These are phyloP conservation scores for Cryptococcus neoformans DNA, from an alignment of 1,284 basidiomycete genomes.

Conservation along the genomic window DNA sequence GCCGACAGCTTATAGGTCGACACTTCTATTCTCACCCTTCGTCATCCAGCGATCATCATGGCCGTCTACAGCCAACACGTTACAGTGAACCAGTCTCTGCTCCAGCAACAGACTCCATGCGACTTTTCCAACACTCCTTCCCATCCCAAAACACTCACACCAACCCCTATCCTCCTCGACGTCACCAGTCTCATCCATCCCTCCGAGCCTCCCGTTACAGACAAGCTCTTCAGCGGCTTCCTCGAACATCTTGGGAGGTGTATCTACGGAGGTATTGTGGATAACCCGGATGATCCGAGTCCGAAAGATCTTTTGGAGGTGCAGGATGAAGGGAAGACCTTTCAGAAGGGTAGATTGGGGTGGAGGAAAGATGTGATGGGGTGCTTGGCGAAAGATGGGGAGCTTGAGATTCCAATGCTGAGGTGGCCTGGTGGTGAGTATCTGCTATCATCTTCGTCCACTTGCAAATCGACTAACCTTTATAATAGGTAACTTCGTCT, in stretches of 20 bases:
- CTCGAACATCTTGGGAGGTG: slow-evolving; percentile 61
- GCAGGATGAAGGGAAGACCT: slow-evolving; percentile 29
- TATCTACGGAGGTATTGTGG: slow-evolving; percentile 61
- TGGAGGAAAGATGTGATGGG: slow-evolving; percentile 61
- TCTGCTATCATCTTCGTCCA: not conserved
- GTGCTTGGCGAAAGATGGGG: slow-evolving; percentile 53
- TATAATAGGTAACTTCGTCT: slow-evolving; percentile 49
- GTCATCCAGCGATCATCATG: slow-evolving; percentile 10
- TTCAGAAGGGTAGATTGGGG: slow-evolving; percentile 46
- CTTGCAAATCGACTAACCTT: not conserved
- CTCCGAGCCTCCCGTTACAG: slow-evolving; percentile 20
- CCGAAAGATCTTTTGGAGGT: slow-evolving; percentile 35
- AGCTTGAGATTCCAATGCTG: slow-evolving; percentile 58
- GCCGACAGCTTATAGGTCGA: no score
- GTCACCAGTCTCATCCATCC: slow-evolving; percentile 20
- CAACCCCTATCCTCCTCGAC: slow-evolving; percentile 21
- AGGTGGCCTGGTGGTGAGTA: slow-evolving; percentile 62
- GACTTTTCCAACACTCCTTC: slow-evolving; percentile 9
- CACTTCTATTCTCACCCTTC: not conserved
- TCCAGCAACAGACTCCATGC: not conserved
- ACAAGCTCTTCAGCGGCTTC: slow-evolving; percentile 58
- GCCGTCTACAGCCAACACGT: slow-evolving; percentile 24
- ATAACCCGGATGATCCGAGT: slow-evolving; percentile 52
- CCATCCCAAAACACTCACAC: slow-evolving; percentile 22
- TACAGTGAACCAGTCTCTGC: slow-evolving; percentile 13